Percentiles rank a stretch among this genome's conserved stretches.
phyloP scores from a whole-genome alignment of 441 rosid species.

The Heliophila coronopifolia region DNA sequence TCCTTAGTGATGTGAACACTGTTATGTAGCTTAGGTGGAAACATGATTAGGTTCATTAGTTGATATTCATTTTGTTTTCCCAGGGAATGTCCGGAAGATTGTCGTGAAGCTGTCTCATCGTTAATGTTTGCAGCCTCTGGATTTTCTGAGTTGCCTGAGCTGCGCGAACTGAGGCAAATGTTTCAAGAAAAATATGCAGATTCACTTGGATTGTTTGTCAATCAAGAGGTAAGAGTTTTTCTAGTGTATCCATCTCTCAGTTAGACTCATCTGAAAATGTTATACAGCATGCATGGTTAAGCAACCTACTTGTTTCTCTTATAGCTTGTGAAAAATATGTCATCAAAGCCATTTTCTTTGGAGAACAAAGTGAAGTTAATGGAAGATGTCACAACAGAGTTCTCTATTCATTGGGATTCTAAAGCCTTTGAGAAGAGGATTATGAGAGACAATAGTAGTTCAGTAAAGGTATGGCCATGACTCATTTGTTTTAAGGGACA shows the following conservation, averaged over 20 bases:
- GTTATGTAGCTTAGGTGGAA: neutral
- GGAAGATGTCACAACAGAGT: conserved; percentile 67
- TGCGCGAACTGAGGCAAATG: conserved; percentile 75
- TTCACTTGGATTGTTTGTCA: conserved; percentile 55
- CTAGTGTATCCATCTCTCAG: neutral
- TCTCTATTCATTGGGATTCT: conserved; percentile 66
- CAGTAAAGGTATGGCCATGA: conserved; percentile 38
- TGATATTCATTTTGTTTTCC: conserved; percentile 1
- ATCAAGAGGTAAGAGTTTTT: conserved; percentile 54
- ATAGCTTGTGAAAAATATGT: conserved; percentile 58
- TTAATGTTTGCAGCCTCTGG: conserved; percentile 94
- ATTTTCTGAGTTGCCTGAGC: conserved; percentile 82
- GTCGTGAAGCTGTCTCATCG: conserved; percentile 74
- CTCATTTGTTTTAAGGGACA: neutral
- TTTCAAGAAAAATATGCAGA: conserved; percentile 68
- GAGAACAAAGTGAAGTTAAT: conserved; percentile 63
- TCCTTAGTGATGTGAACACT: conserved; percentile 1
- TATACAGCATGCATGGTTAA: conserved; percentile 12
- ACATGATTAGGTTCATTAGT: neutral
- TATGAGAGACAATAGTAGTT: conserved; percentile 29
- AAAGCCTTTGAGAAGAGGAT: conserved; percentile 49
- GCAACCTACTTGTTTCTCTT: conserved; percentile 9
- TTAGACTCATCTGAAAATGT: conserved; percentile 7
- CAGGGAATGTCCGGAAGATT: conserved; percentile 89
- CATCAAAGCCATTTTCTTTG: conserved; percentile 44